phyloP scores from a whole-genome alignment of 208 protist genomes.

The Histomonas meleagridis region DNA sequence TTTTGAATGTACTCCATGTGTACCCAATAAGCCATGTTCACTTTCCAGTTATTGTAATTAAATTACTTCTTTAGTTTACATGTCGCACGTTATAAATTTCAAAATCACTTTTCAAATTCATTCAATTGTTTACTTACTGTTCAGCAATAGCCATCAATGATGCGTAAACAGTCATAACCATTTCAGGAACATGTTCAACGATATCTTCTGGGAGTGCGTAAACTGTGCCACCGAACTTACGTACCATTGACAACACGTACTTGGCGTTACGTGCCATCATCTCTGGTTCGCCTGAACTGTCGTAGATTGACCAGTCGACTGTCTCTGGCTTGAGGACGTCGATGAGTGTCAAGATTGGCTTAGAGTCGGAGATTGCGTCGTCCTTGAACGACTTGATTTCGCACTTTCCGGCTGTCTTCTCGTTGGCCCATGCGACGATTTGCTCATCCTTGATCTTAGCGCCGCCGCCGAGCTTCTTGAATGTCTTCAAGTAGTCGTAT shows the following conservation, averaged over 20 bases:
- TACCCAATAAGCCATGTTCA: no score
- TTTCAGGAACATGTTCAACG: constrained; percentile 51
- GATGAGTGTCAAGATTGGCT: not conserved
- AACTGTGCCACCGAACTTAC: constrained; percentile 52
- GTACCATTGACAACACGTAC: constrained; percentile 50
- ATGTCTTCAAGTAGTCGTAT: constrained; percentile 48
- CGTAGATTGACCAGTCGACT: constrained; percentile 29
- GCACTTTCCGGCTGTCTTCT: constrained; percentile 39
- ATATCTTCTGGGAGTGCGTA: constrained; percentile 56
- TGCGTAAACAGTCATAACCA: constrained; percentile 41
- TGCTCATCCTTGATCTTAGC: constrained; percentile 46
- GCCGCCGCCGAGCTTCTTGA: constrained; percentile 47
- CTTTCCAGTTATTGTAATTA: no score
- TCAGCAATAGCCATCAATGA: constrained; percentile 25
- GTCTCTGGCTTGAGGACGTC: constrained; percentile 19
- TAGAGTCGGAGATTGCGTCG: not conserved
- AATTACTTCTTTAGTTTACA: no score
- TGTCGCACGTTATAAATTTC: no score
- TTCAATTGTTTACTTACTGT: no score
- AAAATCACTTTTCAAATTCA: no score
- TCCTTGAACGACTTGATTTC: not conserved
- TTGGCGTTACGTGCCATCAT: constrained; percentile 31
- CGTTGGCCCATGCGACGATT: constrained; percentile 54
- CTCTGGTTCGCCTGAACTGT: not conserved
- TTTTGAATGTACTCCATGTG: no score